A percentile compares a stretch with the other conserved stretches of the same genome.
phyloP scores from a whole-genome alignment of 495 filamentous ascomycete species.

The Penicillium nucicola region DNA sequence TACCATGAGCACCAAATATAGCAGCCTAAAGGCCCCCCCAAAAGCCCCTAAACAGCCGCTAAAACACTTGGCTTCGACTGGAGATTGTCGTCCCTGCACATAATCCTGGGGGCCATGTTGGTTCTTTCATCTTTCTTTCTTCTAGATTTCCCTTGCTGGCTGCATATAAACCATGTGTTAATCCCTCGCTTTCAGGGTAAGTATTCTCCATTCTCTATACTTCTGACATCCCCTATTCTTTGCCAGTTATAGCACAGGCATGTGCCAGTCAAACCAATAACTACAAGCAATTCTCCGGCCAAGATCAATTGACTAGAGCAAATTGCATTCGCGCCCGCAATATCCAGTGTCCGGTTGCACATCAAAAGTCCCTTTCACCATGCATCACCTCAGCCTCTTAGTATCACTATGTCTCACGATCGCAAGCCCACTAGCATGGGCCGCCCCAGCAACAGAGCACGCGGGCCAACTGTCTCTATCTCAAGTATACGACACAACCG shows the following conservation, averaged over 20 bases:
- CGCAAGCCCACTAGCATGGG: slow-evolving; percentile 1
- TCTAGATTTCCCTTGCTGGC: slow-evolving; percentile 2
- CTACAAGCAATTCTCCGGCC: not conserved
- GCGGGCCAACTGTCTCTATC: not conserved
- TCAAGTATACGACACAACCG: slow-evolving; percentile 29
- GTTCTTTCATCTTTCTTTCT: slow-evolving; percentile 4
- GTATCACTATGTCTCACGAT: slow-evolving; percentile 3
- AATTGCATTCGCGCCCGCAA: not conserved
- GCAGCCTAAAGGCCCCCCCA: not conserved
- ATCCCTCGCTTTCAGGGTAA: not conserved
- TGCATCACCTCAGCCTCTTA: slow-evolving; percentile 1
- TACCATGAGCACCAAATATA: slow-evolving; percentile 1
- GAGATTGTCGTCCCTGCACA: slow-evolving; percentile 8
- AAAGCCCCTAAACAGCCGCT: too few relatives aligned
- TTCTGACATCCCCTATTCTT: not conserved
- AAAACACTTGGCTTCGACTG: slow-evolving; percentile 21
- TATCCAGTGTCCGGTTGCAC: not conserved
- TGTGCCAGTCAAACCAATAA: not conserved
- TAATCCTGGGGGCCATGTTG: not conserved
- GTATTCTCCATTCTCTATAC: not conserved
- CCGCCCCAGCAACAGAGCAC: slow-evolving; percentile 11
- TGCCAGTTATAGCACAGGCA: not conserved
- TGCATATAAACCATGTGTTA: slow-evolving; percentile 4
- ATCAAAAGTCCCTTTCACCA: not conserved
- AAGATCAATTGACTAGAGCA: not conserved